A percentile compares a stretch with the other conserved stretches of the same genome.
Evolutionary conservation across 2,329 filamentous ascomycete species (phyloP).

Genomic region (Xylaria sp.): DNA sequence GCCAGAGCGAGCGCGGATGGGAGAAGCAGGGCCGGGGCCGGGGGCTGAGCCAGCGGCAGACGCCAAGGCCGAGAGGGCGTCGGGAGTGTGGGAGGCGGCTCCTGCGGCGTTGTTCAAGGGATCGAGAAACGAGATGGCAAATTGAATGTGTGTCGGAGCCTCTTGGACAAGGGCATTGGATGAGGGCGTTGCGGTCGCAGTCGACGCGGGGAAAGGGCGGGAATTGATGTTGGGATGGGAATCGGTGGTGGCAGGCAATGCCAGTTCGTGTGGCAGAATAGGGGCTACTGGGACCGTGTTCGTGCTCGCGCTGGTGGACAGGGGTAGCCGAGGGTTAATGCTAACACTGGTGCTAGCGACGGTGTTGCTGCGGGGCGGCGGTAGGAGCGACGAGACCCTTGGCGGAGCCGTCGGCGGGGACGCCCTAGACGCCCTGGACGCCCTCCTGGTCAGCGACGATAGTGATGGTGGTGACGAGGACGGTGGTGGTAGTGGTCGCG

Average conservation of each 20-base stretch:
- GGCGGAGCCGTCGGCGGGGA: conserved; percentile 31
- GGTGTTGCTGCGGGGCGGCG: conserved; percentile 34
- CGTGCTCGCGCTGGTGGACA: conserved; percentile 11
- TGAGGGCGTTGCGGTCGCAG: conserved; percentile 17
- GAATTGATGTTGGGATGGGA: conserved; percentile 3
- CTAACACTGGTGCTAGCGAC: conserved; percentile 25
- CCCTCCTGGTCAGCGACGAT: conserved; percentile 4
- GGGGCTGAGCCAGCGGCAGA: conserved; percentile 20
- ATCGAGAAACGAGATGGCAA: conserved; percentile 37
- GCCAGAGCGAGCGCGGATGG: not conserved
- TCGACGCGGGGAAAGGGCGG: conserved; percentile 22
- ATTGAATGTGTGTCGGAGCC: conserved; percentile 32
- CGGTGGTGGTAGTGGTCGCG: conserved; percentile 2
- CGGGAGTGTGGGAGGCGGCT: conserved; percentile 1
- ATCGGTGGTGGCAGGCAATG: not conserved
- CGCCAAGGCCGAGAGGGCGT: conserved; percentile 19
- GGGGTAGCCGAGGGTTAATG: conserved; percentile 27
- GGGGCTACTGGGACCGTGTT: conserved; percentile 24
- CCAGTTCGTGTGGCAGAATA: conserved; percentile 14
- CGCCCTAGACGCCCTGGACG: conserved; percentile 12
- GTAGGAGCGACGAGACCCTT: conserved; percentile 36
- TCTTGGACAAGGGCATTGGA: conserved; percentile 30
- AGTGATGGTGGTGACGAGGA: not conserved
- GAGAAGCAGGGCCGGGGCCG: conserved; percentile 15
- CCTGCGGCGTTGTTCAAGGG: conserved; percentile 25